phyloP scores from a whole-genome alignment of 106 monocot genomes.

The Alisma plantagoaquatica region DNA sequence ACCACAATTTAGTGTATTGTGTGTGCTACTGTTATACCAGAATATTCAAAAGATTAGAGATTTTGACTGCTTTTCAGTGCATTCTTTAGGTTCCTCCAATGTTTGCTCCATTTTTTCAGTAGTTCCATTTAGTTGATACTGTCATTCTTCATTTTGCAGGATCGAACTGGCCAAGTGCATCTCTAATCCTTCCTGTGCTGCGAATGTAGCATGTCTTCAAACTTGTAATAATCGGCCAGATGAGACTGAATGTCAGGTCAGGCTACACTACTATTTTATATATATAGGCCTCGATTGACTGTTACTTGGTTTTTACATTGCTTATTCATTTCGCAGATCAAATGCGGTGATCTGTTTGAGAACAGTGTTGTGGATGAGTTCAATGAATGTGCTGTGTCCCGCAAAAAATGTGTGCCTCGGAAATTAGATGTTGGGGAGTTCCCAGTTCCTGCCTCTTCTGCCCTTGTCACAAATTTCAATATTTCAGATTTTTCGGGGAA shows the following conservation, averaged over 20 bases:
- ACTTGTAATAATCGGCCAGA: constrained; percentile 96
- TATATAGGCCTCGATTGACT: constrained; percentile 1
- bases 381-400: constrained; percentile 95
- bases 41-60: no score
- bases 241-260: constrained; percentile 96
- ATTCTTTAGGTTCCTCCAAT: no score
- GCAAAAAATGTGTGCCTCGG: constrained; percentile 91
- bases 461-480: constrained; percentile 59
- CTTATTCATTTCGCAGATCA: constrained; percentile 45
- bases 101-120: no score
- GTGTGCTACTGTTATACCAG: no score
- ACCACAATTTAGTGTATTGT: no score
- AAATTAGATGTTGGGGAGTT: constrained; percentile 87
- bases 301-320: not conserved
- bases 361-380: constrained; percentile 89
- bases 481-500: constrained; percentile 76
- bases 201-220: constrained; percentile 91
- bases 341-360: constrained; percentile 92
- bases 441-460: constrained; percentile 63
- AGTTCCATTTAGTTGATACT: no score
- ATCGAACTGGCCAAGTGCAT: constrained; percentile 85
- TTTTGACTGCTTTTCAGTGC: no score
- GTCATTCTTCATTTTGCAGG: constrained; percentile 24
- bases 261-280: not conserved
- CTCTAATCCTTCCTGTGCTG: constrained; percentile 85